Conservation (phyloP, 805 yeast genomes). For the Candida insectalens region DNA sequence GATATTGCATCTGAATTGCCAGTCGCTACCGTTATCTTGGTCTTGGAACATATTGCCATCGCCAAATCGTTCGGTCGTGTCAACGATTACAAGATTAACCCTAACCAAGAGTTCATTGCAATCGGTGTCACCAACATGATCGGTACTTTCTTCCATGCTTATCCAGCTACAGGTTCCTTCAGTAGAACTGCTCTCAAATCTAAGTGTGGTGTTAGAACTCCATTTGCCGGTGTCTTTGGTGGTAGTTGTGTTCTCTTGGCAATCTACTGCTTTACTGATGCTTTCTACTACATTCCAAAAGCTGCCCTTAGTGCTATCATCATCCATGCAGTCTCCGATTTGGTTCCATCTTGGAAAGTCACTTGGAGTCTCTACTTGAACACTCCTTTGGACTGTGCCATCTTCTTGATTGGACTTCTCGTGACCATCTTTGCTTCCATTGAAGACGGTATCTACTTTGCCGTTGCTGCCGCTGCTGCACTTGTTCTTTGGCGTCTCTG, state of each 20-base stretch:
- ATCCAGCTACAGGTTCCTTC: slow-evolving; percentile 94
- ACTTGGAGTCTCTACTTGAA: slow-evolving; percentile 64
- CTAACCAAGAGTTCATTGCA: slow-evolving; percentile 90
- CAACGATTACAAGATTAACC: slow-evolving; percentile 82
- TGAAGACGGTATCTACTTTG: slow-evolving; percentile 87
- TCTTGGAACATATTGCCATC: slow-evolving; percentile 88
- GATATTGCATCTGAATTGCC: slow-evolving; percentile 74
- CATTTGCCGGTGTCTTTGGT: slow-evolving; percentile 83
- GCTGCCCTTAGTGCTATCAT: slow-evolving; percentile 83
- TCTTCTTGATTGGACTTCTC: slow-evolving; percentile 64
- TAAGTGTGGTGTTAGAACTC: slow-evolving; percentile 92
- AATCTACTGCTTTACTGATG: slow-evolving; percentile 69
- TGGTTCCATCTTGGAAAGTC: slow-evolving; percentile 60
- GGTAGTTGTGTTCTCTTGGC: slow-evolving; percentile 86
- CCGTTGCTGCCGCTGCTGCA: slow-evolving; percentile 76
- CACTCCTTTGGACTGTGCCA: slow-evolving; percentile 63
- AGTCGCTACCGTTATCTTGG: slow-evolving; percentile 70
- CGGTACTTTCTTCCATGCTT: slow-evolving; percentile 88
- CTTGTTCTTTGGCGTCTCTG: slow-evolving; percentile 64
- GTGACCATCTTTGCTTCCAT: slow-evolving; percentile 71
- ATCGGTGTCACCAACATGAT: slow-evolving; percentile 86
- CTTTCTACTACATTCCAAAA: slow-evolving; percentile 84
- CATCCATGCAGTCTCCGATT: slow-evolving; percentile 87
- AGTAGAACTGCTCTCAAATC: slow-evolving; percentile 91
- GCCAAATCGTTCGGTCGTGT: slow-evolving; percentile 89